These are phyloP conservation scores for Penicillium sp. DNA, from an alignment of 2,329 filamentous ascomycete species.

Conservation along the genomic window DNA sequence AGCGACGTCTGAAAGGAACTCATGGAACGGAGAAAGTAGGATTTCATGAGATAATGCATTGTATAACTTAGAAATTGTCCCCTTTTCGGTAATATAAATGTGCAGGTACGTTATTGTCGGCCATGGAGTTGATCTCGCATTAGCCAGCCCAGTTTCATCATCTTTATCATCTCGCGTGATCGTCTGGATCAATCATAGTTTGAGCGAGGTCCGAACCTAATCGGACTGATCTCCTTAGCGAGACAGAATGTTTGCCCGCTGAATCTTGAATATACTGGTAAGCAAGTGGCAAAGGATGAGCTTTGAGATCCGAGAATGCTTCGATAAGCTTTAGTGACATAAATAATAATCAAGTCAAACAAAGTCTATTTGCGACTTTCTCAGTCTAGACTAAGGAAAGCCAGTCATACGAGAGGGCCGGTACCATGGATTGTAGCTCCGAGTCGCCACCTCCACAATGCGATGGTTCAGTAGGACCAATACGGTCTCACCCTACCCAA, in stretches of 20 bases:
- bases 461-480: conserved; percentile 13
- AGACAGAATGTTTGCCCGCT: conserved; percentile 45
- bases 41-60: not conserved
- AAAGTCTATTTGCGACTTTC: not conserved
- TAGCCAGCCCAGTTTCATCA: conserved; percentile 52
- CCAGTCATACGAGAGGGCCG: not conserved
- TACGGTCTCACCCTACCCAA: conserved; percentile 4
- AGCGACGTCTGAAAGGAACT: not conserved
- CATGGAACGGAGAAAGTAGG: not conserved
- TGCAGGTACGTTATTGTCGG: not conserved
- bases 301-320: conserved; percentile 35
- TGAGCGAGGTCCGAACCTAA: conserved; percentile 52
- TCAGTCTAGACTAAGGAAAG: conserved; percentile 7
- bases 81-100: not conserved
- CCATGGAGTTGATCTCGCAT: conserved; percentile 46
- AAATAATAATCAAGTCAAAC: not conserved
- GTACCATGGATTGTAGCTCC: conserved; percentile 15
- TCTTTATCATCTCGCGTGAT: conserved; percentile 50
- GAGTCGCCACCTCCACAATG: conserved; percentile 23
- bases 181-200: conserved; percentile 53
- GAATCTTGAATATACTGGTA: conserved; percentile 38
- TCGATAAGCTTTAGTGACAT: not conserved
- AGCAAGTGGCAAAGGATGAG: conserved; percentile 38
- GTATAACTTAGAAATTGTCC: no score
- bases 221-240: conserved; percentile 60